phyloP scores from a whole-genome alignment of 169 alveolate genomes.

The Nephromyces sp. region DNA sequence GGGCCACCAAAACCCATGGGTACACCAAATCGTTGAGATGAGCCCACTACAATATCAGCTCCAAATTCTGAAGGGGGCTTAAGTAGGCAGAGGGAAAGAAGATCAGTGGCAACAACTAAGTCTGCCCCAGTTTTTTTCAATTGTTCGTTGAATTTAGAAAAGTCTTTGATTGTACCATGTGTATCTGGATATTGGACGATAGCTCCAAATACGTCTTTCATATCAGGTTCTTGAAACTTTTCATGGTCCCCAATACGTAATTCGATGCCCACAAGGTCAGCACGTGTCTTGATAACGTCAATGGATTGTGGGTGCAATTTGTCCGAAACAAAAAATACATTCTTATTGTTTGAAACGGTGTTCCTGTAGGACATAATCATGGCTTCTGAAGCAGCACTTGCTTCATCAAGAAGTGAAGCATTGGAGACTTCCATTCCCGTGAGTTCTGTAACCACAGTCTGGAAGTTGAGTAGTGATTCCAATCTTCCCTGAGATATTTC shows the following conservation, averaged over 20 bases:
- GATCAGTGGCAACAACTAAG: slow-evolving; percentile 59
- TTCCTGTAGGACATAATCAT: slow-evolving; percentile 52
- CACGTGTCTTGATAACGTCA: slow-evolving; percentile 58
- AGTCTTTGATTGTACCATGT: slow-evolving; percentile 54
- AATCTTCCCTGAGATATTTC: slow-evolving; percentile 76
- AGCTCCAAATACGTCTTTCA: slow-evolving; percentile 52
- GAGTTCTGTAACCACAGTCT: slow-evolving; percentile 65
- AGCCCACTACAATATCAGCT: neutral
- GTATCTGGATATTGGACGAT: slow-evolving; percentile 64
- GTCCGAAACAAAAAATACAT: slow-evolving; percentile 49
- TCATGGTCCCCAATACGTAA: slow-evolving; percentile 51
- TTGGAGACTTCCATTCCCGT: slow-evolving; percentile 68
- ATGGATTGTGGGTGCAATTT: slow-evolving; percentile 58
- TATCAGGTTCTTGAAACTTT: slow-evolving; percentile 45
- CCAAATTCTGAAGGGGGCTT: slow-evolving; percentile 56
- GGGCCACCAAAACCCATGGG: slow-evolving; percentile 84
- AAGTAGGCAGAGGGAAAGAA: slow-evolving; percentile 39
- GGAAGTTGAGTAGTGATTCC: slow-evolving; percentile 46
- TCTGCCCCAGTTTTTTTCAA: slow-evolving; percentile 37
- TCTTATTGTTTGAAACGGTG: slow-evolving; percentile 40
- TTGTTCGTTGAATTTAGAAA: slow-evolving; percentile 39
- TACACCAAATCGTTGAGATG: slow-evolving; percentile 58
- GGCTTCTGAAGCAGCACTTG: slow-evolving; percentile 78
- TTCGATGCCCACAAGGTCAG: slow-evolving; percentile 55
- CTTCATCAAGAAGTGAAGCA: slow-evolving; percentile 73